A percentile compares a stretch with the other conserved stretches of the same genome.
Conservation (phyloP, 306 rosid genomes). For the Sesbania bispinosa region DNA sequence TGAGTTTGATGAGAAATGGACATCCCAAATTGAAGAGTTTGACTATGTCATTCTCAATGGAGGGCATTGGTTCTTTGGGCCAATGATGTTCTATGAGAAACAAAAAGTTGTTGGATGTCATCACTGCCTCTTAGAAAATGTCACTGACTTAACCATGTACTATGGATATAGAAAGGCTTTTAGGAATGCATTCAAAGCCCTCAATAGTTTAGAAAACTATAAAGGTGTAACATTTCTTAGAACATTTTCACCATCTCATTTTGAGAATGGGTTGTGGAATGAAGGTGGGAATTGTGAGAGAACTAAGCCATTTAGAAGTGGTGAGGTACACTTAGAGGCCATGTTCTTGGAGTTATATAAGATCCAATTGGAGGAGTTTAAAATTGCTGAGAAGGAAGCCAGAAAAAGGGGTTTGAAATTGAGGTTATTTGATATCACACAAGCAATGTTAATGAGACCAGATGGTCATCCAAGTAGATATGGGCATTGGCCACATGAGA, state of each 20-base stretch:
- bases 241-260: constrained; percentile 71
- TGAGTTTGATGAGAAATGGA: constrained; percentile 57
- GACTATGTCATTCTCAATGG: constrained; percentile 59
- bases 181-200: constrained; percentile 53
- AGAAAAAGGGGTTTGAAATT: constrained; percentile 45
- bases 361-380: constrained; percentile 68
- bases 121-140: constrained; percentile 48
- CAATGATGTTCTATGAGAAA: constrained; percentile 49
- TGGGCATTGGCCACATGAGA: constrained; percentile 61
- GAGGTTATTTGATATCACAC: constrained; percentile 63
- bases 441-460: constrained; percentile 58
- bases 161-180: constrained; percentile 64
- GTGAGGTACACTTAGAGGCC: constrained; percentile 45
- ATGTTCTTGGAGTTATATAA: constrained; percentile 41
- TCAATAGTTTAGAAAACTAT: constrained; percentile 37
- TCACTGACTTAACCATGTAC: constrained; percentile 49
- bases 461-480: constrained; percentile 81
- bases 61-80: constrained; percentile 74
- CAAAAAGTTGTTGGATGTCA: constrained; percentile 56
- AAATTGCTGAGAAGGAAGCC: constrained; percentile 47
- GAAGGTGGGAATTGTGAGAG: constrained; percentile 70
- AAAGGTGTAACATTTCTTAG: constrained; percentile 53
- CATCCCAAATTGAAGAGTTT: constrained; percentile 42
- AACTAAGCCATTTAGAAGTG: constrained; percentile 58
- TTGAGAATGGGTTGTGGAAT: constrained; percentile 75